These are phyloP conservation scores for Aspergillus ustus DNA, from an alignment of 2,329 filamentous ascomycete genomes.

Conservation along the genomic window DNA sequence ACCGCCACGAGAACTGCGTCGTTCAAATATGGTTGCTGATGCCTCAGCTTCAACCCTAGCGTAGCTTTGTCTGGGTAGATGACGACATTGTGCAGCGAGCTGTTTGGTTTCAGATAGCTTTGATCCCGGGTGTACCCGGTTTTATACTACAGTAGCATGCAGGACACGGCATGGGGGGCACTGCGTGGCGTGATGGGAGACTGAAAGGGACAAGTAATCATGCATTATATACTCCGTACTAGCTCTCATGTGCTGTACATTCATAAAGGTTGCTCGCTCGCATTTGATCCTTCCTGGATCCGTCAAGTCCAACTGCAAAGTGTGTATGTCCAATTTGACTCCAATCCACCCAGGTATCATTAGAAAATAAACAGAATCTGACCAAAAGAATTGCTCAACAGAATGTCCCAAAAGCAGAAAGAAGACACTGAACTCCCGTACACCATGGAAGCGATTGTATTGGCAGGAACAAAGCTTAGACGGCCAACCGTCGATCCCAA, in stretches of 20 bases:
- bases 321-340: conserved; percentile 6
- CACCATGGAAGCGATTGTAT: neutral
- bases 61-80: neutral
- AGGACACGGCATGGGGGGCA: neutral
- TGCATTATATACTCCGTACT: neutral
- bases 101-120: neutral
- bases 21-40: neutral
- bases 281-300: neutral
- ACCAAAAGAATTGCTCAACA: conserved; percentile 9
- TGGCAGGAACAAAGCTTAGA: conserved; percentile 21
- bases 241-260: neutral
- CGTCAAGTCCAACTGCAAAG: neutral
- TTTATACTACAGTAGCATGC: neutral
- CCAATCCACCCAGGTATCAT: conserved; percentile 18
- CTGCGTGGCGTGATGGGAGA: neutral
- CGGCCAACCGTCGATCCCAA: conserved; percentile 38
- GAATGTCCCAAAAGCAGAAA: neutral
- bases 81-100: neutral
- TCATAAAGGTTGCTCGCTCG: neutral
- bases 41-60: neutral
- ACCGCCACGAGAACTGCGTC: neutral
- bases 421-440: neutral
- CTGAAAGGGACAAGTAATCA: neutral
- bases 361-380: neutral
- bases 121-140: neutral